phyloP scores from a whole-genome alignment of 768 basidiomycete genomes.

The Russula sp. region DNA sequence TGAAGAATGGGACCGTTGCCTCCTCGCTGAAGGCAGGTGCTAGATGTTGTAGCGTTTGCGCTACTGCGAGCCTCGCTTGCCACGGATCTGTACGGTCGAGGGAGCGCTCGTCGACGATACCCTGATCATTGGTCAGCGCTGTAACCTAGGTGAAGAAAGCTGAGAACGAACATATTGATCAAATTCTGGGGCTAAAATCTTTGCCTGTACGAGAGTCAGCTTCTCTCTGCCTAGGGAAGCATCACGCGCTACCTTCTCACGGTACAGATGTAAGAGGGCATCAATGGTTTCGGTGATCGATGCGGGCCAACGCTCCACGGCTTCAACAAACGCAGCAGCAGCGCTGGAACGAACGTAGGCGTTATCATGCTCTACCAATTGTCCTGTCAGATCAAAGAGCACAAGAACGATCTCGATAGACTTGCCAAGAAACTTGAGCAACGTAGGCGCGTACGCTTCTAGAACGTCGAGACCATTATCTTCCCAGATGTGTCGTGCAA shows the following conservation, averaged over 20 bases:
- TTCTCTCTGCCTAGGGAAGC: background rate
- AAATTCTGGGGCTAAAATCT: constrained; percentile 83
- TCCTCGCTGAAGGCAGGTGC: constrained; percentile 58
- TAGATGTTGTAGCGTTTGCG: constrained; percentile 57
- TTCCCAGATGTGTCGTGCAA: constrained; percentile 85
- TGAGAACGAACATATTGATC: constrained; percentile 74
- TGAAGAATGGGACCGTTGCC: constrained; percentile 67
- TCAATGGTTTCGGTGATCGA: constrained; percentile 42
- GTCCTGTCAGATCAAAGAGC: background rate
- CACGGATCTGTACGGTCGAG: constrained; percentile 88
- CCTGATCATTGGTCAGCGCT: constrained; percentile 40
- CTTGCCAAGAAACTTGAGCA: constrained; percentile 68
- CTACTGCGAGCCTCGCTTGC: constrained; percentile 72
- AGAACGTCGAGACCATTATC: constrained; percentile 91
- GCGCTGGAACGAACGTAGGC: constrained; percentile 71
- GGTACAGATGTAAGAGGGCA: constrained; percentile 65
- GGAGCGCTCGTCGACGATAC: constrained; percentile 86
- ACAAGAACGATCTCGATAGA: constrained; percentile 1
- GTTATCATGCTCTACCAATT: constrained; percentile 61
- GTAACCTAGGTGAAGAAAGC: background rate
- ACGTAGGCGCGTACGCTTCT: constrained; percentile 51
- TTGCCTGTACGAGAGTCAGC: constrained; percentile 46
- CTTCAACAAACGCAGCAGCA: constrained; percentile 70
- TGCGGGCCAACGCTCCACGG: constrained; percentile 66
- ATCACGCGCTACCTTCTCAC: constrained; percentile 59